Percentiles rank a stretch among this genome's conserved stretches.
Evolutionary conservation across 176 grass and related monocot genomes (phyloP).

Genomic region (Hordeum marinum): DNA sequence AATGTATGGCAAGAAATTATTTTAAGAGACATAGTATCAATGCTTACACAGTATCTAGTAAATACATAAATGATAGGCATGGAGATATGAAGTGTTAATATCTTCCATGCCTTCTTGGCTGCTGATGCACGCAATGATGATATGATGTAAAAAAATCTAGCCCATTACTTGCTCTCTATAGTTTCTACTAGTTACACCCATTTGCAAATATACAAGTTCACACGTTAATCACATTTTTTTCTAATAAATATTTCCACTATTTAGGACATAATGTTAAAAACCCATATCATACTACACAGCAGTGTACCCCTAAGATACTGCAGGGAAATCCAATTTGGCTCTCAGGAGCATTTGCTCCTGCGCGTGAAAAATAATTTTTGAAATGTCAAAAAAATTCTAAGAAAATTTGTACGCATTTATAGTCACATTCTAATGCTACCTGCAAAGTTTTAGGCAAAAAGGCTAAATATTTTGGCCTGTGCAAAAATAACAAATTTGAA

Average conservation of each 20-base stretch:
- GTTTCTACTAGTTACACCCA: conserved; percentile 5
- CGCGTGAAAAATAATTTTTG: no score
- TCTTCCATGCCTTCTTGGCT: background rate
- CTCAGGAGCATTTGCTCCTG: no score
- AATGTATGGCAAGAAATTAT: background rate
- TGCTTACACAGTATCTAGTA: background rate
- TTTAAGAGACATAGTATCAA: background rate
- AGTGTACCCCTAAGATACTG: background rate
- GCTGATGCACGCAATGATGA: background rate
- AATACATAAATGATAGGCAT: background rate
- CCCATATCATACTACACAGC: background rate
- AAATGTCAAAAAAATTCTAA: no score
- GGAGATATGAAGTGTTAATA: background rate
- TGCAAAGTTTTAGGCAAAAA: no score
- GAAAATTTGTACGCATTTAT: no score
- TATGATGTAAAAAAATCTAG: background rate
- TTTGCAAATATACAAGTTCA: background rate
- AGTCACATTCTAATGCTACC: no score
- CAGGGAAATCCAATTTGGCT: no score
- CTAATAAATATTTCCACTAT: background rate
- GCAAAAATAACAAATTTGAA: no score
- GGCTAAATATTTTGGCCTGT: no score
- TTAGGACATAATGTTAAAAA: background rate
- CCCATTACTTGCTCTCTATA: background rate
- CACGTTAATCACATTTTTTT: background rate